Evolutionary conservation across 1,284 basidiomycete genomes (phyloP).

Genomic region (Kalmanozyma brasiliensis): DNA sequence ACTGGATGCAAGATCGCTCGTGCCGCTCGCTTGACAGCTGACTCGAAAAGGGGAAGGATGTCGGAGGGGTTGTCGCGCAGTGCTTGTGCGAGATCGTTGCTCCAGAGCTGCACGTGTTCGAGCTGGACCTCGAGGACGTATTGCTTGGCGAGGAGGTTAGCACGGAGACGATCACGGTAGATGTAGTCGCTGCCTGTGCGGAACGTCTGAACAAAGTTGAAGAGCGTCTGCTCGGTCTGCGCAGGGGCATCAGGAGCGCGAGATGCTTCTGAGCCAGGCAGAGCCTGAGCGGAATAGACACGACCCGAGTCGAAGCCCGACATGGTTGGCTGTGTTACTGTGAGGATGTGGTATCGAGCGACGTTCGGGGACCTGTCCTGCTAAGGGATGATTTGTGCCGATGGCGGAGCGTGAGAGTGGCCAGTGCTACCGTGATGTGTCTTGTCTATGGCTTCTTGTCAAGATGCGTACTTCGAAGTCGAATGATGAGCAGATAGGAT

Average conservation of each 20-base stretch:
- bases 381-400: no score
- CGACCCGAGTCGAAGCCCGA: constrained; percentile 67
- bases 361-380: no score
- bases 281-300: constrained; percentile 62
- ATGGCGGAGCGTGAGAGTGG: no score
- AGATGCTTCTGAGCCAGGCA: constrained; percentile 57
- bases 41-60: constrained; percentile 77
- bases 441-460: no score
- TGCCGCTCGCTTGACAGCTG: constrained; percentile 63
- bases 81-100: constrained; percentile 89
- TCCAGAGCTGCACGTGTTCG: constrained; percentile 87
- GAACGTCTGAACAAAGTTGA: constrained; percentile 67
- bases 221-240: constrained; percentile 63
- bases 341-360: background rate
- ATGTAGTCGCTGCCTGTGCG: constrained; percentile 65
- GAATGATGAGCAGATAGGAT: no score
- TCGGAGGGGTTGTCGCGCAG: constrained; percentile 90
- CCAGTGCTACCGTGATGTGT: no score
- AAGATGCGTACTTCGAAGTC: no score
- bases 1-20: constrained; percentile 65
- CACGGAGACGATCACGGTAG: constrained; percentile 84
- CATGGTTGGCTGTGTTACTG: constrained; percentile 42
- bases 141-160: constrained; percentile 88
- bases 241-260: constrained; percentile 64
- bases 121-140: constrained; percentile 92